Conservation (phyloP, 768 basidiomycete genomes). For the Trichaptum fuscoviolaceum region DNA sequence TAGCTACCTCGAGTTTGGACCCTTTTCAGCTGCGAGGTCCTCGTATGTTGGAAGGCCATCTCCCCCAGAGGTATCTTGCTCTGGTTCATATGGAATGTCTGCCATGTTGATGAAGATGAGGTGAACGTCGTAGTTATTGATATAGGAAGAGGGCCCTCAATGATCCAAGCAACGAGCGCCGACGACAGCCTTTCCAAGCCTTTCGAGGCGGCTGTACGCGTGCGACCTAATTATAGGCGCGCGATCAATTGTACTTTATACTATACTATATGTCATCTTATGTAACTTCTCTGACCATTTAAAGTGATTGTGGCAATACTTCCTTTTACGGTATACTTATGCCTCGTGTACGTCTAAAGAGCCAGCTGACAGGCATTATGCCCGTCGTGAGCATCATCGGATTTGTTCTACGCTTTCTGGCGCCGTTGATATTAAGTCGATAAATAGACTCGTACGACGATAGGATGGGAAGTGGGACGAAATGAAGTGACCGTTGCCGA, state of each 20-base stretch:
- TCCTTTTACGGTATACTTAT: not conserved
- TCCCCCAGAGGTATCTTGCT: constrained; percentile 37
- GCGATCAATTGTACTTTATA: not conserved
- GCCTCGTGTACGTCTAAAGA: not conserved
- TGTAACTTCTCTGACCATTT: not conserved
- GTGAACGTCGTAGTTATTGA: not conserved
- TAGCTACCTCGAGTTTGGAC: constrained; percentile 74
- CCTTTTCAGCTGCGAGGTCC: constrained; percentile 68
- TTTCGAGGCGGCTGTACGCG: not conserved
- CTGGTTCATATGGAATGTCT: constrained; percentile 22
- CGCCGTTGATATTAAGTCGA: not conserved
- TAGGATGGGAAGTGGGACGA: not conserved
- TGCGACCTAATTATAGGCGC: not conserved
- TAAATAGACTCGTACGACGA: not conserved
- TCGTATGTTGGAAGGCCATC: constrained; percentile 75
- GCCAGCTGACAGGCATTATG: not conserved
- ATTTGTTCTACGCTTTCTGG: not conserved
- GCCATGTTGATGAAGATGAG: not conserved
- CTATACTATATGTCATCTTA: not conserved
- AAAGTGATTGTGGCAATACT: not conserved
- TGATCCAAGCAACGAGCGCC: not conserved
- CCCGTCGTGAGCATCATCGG: not conserved
- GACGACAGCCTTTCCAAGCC: not conserved
- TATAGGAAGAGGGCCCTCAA: not conserved
- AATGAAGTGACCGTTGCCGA: constrained; percentile 1